These are phyloP conservation scores for Xylariaceae sp. DNA, from an alignment of 2,329 filamentous ascomycete species.

Conservation along the genomic window DNA sequence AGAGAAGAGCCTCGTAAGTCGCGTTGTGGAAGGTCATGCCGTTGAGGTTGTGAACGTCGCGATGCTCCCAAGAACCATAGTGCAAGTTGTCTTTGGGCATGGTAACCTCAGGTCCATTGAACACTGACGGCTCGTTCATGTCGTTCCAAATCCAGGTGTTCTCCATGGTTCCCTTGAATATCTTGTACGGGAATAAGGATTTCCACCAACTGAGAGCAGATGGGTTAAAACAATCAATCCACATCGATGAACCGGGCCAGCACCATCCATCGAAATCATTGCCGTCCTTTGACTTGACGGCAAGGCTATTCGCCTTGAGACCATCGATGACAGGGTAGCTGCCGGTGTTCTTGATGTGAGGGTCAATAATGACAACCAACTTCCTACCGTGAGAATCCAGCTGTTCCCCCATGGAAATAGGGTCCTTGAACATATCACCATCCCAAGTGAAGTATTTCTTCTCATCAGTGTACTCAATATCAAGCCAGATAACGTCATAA, in stretches of 20 bases:
- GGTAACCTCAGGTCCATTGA: constrained; percentile 95
- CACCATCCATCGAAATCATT: constrained; percentile 94
- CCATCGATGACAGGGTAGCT: constrained; percentile 73
- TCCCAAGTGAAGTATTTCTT: constrained; percentile 99
- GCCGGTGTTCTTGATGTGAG: constrained; percentile 90
- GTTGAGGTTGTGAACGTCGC: constrained; percentile 93
- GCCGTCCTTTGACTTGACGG: constrained; percentile 83
- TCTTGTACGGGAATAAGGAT: constrained; percentile 77
- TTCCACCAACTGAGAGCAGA: constrained; percentile 89
- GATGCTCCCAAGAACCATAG: constrained; percentile 87
- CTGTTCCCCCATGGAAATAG: constrained; percentile 80
- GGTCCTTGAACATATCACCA: constrained; percentile 77
- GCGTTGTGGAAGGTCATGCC: constrained; percentile 94
- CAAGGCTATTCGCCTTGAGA: constrained; percentile 76
- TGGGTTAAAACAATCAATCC: constrained; percentile 96
- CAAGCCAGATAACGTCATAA: constrained; percentile 98
- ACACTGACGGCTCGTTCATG: constrained; percentile 99
- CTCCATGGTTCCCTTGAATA: constrained; percentile 76
- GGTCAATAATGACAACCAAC: constrained; percentile 90
- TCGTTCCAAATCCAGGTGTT: constrained; percentile 99
- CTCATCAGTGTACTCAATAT: constrained; percentile 94
- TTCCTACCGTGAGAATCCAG: constrained; percentile 81
- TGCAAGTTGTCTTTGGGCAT: constrained; percentile 99
- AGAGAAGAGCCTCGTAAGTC: constrained; percentile 77
- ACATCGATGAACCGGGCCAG: constrained; percentile 95